These are phyloP conservation scores for Fusarium sp. DNA, from an alignment of 2,329 filamentous ascomycete species.

Conservation along the genomic window DNA sequence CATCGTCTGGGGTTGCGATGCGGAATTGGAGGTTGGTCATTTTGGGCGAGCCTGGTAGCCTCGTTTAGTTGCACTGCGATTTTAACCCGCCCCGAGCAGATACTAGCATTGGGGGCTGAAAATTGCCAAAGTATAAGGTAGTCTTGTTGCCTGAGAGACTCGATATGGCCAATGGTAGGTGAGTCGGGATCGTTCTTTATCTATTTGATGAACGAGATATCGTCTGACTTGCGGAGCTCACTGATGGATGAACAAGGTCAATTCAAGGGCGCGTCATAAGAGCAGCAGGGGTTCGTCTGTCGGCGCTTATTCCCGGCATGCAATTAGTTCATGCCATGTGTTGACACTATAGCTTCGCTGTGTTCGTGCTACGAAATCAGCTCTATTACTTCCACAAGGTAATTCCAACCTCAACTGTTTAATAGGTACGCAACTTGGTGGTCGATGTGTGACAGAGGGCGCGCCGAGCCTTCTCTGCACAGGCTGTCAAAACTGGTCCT, in stretches of 20 bases:
- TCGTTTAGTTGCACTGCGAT: background rate
- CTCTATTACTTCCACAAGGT: background rate
- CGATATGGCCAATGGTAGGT: too few species aligned
- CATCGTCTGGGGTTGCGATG: constrained; percentile 52
- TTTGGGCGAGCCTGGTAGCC: background rate
- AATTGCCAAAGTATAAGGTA: background rate
- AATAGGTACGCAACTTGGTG: background rate
- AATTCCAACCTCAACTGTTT: background rate
- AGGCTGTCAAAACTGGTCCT: background rate
- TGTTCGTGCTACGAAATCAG: background rate
- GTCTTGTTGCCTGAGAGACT: background rate
- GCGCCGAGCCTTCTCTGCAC: background rate
- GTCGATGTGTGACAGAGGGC: background rate
- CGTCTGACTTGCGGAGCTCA: background rate
- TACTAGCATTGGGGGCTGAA: too few species aligned
- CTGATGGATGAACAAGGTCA: background rate
- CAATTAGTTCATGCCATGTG: background rate
- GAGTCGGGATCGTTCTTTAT: too few species aligned
- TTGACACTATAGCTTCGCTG: background rate
- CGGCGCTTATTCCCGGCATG: background rate
- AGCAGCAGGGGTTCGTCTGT: background rate
- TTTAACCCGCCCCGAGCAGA: background rate
- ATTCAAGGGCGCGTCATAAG: background rate
- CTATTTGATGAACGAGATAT: background rate
- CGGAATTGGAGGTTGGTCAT: constrained; percentile 50